phyloP scores from a whole-genome alignment of 192 early-diverging fungal genomes.

The Mortierella hygrophila region DNA sequence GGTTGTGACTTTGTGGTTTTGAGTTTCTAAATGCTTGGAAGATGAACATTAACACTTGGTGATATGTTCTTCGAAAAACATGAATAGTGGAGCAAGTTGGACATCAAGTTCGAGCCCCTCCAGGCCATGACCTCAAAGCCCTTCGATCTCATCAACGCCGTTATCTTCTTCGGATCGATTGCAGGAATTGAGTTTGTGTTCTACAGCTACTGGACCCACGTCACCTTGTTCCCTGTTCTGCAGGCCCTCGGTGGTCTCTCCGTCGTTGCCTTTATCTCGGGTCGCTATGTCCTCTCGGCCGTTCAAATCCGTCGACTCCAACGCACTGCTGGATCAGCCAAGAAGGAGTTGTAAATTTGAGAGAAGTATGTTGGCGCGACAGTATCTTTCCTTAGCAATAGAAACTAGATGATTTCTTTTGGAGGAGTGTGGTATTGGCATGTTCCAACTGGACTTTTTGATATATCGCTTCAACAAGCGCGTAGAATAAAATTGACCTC shows the following conservation, averaged over 20 bases:
- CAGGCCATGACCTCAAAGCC: slow-evolving; percentile 28
- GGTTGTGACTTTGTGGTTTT: not conserved
- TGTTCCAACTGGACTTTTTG: not conserved
- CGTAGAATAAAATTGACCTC: not conserved
- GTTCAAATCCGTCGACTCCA: slow-evolving; percentile 53
- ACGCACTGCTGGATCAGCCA: slow-evolving; percentile 29
- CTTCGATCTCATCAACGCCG: slow-evolving; percentile 41
- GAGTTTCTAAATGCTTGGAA: not conserved
- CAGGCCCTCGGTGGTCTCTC: slow-evolving; percentile 56
- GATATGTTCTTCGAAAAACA: not conserved
- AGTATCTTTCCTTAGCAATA: not conserved
- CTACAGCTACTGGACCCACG: slow-evolving; percentile 64
- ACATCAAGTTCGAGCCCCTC: slow-evolving; percentile 57
- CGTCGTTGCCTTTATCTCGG: slow-evolving; percentile 56
- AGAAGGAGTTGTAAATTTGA: slow-evolving; percentile 31
- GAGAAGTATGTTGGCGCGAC: not conserved
- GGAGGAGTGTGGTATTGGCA: not conserved
- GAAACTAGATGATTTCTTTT: not conserved
- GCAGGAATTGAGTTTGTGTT: slow-evolving; percentile 61
- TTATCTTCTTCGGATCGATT: slow-evolving; percentile 61
- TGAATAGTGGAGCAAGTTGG: slow-evolving; percentile 59
- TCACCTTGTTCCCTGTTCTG: slow-evolving; percentile 64
- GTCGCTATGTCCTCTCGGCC: slow-evolving; percentile 59
- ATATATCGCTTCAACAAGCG: not conserved
- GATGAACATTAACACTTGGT: not conserved